phyloP scores from a whole-genome alignment of 176 grass and related monocot species.

The Ananas comosus region DNA sequence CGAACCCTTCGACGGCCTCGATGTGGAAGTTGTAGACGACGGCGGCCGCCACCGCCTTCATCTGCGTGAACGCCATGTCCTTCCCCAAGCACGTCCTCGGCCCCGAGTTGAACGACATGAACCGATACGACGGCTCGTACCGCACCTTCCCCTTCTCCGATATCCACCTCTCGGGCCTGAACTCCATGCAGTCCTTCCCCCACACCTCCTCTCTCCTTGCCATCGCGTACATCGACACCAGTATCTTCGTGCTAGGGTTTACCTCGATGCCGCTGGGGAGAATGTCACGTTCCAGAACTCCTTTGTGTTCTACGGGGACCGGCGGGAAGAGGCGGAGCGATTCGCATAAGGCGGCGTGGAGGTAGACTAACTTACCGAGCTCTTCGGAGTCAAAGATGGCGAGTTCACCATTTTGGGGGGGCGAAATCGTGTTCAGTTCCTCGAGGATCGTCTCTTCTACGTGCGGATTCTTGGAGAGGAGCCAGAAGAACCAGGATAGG shows the following conservation, averaged over 20 bases:
- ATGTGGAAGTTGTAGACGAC: constrained; percentile 61
- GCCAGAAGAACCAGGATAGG: constrained; percentile 82
- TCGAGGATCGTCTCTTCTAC: constrained; percentile 47
- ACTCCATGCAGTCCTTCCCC: constrained; percentile 78
- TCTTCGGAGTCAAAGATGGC: constrained; percentile 45
- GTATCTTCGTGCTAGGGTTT: constrained; percentile 32
- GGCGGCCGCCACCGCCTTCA: constrained; percentile 49
- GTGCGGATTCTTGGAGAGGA: constrained; percentile 41
- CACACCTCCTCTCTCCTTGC: constrained; percentile 59
- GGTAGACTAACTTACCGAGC: constrained; percentile 38
- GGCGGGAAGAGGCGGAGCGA: constrained; percentile 66
- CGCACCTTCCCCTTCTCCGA: constrained; percentile 32
- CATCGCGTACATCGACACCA: constrained; percentile 61
- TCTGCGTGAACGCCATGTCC: constrained; percentile 70
- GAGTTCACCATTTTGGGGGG: not conserved
- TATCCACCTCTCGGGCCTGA: constrained; percentile 71
- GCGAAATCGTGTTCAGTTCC: constrained; percentile 34
- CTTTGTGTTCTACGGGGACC: constrained; percentile 76
- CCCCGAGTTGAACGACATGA: constrained; percentile 72
- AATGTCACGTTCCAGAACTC: constrained; percentile 37
- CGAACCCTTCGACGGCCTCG: constrained; percentile 39
- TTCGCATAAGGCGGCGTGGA: constrained; percentile 70
- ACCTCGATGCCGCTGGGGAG: constrained; percentile 58
- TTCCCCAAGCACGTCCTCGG: constrained; percentile 82
- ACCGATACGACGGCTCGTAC: constrained; percentile 78